phyloP scores from a whole-genome alignment of 1,284 basidiomycete genomes.

The Hortiboletus rubellus region DNA sequence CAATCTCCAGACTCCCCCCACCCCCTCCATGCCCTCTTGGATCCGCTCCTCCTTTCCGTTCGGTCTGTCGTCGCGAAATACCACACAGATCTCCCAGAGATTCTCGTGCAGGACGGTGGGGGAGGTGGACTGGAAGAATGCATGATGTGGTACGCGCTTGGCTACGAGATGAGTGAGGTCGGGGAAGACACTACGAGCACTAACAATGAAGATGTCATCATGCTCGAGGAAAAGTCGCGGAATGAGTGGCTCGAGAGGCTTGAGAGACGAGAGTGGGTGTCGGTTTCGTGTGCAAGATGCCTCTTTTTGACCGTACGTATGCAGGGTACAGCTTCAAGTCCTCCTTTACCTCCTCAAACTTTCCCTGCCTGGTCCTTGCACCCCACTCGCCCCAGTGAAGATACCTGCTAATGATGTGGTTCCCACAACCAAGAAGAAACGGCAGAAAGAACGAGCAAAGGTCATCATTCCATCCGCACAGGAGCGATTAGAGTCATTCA shows the following conservation, averaged over 20 bases:
- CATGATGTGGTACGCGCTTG: slow-evolving; percentile 71
- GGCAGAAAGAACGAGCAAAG: slow-evolving; percentile 38
- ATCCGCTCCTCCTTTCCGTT: slow-evolving; percentile 59
- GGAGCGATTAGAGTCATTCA: slow-evolving; percentile 64
- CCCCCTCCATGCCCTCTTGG: slow-evolving; percentile 56
- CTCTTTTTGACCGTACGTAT: slow-evolving; percentile 1
- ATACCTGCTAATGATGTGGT: slow-evolving; percentile 16
- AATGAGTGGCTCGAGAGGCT: slow-evolving; percentile 58
- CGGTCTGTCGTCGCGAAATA: slow-evolving; percentile 61
- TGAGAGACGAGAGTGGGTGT: slow-evolving; percentile 69
- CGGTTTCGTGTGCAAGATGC: neutral
- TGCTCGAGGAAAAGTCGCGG: slow-evolving; percentile 53
- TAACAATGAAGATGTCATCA: slow-evolving; percentile 30
- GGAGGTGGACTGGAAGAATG: slow-evolving; percentile 62
- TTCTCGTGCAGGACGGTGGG: slow-evolving; percentile 58
- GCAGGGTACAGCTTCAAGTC: slow-evolving; percentile 71
- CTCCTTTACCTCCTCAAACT: slow-evolving; percentile 64
- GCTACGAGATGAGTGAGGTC: slow-evolving; percentile 49
- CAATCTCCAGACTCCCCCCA: slow-evolving; percentile 37
- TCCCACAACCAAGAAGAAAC: slow-evolving; percentile 32
- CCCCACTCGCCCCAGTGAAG: slow-evolving; percentile 24
- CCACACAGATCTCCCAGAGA: slow-evolving; percentile 55
- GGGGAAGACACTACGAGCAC: slow-evolving; percentile 19
- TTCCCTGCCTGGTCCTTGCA: slow-evolving; percentile 53
- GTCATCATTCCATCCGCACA: slow-evolving; percentile 37